Evolutionary conservation across 768 basidiomycete genomes (phyloP).

Genomic region (Phaeotremella skinneri): DNA sequence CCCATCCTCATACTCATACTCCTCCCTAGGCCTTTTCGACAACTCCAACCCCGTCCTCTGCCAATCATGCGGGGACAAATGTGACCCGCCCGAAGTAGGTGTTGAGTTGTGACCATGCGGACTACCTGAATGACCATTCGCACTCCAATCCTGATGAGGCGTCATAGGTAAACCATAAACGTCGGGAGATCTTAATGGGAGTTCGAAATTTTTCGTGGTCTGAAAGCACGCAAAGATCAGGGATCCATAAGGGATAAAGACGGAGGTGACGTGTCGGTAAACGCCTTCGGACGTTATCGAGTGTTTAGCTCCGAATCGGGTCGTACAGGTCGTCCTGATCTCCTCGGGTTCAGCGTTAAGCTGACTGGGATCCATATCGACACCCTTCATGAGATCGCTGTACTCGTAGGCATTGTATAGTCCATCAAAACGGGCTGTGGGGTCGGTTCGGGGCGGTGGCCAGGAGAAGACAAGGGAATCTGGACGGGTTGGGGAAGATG

Average conservation of each 20-base stretch:
- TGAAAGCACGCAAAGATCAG: constrained; percentile 49
- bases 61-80: background rate
- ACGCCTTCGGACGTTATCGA: constrained; percentile 47
- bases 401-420: constrained; percentile 49
- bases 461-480: constrained; percentile 46
- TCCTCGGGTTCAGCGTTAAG: constrained; percentile 34
- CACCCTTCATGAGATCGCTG: constrained; percentile 43
- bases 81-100: too few species aligned
- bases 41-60: background rate
- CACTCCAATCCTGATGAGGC: constrained; percentile 7
- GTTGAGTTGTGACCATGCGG: background rate
- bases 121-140: background rate
- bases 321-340: constrained; percentile 49
- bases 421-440: constrained; percentile 37
- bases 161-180: constrained; percentile 1
- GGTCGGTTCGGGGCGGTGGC: constrained; percentile 42
- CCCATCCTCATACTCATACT: background rate
- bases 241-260: constrained; percentile 51
- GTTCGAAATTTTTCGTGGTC: constrained; percentile 35
- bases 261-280: constrained; percentile 43
- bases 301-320: constrained; percentile 47
- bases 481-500: constrained; percentile 26
- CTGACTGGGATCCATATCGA: constrained; percentile 44
- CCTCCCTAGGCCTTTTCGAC: background rate
- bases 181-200: constrained; percentile 4